Base-by-base conservation (phyloP, 2,329 filamentous ascomycete genomes). In the Hymenoscyphus infarciens region DNA sequence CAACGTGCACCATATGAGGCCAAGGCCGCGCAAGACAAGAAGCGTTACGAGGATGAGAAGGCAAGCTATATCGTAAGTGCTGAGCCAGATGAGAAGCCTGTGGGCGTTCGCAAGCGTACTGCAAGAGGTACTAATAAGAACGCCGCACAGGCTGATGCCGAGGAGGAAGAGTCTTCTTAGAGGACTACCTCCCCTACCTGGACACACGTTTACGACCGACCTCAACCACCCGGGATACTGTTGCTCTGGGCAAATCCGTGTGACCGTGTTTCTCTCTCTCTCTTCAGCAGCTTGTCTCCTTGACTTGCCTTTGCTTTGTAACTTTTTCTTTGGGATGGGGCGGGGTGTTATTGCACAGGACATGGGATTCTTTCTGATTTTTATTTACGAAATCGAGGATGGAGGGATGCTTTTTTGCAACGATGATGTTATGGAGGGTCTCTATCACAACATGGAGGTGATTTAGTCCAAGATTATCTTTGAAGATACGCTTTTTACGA, bases 41-140 rank as follows among this genome's bases (percentile, higher is more conserved):
- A 98, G 89, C 89, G 95, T 67, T 99, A 98, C 77, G 94, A 98
- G 79, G 91, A 97, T 72, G 92, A 98, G 86, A 99, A 99, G 86
- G 88, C 89, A 70, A 90, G 86, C 69, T 99, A 96, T 84, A 88
- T 92, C 74, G 92, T 96, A 83, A 82, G 88, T 80, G 33, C 64
- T 65, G 59, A 64, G 33, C 27, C 39, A 22, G 25, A 59, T 55
- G 53, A 29, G 25, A 33, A 29, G 29, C 27, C 53, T 55, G 53
- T 63, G 59, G 64, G 62, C 67, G 63, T 65, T 61, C 60, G 62
- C 61, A 64, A 63, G 62, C 63, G 64, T 63, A 64, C 66, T 60
- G 63, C 67, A 70, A 67, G 68, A 74, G 56, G 27, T 68, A 67
- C 70, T 72, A 68, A 72, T 72, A 73, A 70, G 70, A 73, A 74